A percentile compares a stretch with the other conserved stretches of the same genome.
phyloP scores from a whole-genome alignment of 345 rosid genomes.

The Eucalyptus marginata region DNA sequence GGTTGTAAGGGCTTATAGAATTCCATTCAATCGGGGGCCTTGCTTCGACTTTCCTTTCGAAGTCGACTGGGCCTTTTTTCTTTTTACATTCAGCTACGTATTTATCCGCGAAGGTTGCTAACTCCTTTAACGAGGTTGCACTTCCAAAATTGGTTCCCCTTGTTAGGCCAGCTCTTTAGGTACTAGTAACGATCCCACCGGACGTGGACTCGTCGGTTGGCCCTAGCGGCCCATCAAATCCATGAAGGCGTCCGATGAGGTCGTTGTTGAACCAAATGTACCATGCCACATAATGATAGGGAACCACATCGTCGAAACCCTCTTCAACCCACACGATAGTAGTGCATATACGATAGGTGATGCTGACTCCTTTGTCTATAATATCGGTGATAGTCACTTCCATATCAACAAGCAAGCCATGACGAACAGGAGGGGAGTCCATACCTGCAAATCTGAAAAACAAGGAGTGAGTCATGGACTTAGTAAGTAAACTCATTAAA shows the following conservation, averaged over 20 bases:
- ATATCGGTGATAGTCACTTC: neutral
- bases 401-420: neutral
- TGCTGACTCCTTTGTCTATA: neutral
- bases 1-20: neutral
- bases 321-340: neutral
- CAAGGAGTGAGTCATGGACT: neutral
- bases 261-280: neutral
- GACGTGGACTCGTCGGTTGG: too few species aligned
- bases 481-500: neutral
- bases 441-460: neutral
- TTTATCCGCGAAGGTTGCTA: neutral
- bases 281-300: neutral
- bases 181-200: neutral
- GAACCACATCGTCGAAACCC: neutral
- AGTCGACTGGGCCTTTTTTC: neutral
- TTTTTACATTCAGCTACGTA: neutral
- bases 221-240: neutral
- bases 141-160: neutral
- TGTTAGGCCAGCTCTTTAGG: neutral
- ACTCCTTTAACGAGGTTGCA: neutral
- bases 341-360: neutral
- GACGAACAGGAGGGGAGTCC: neutral
- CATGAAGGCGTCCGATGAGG: neutral
- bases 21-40: neutral
- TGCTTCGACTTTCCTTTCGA: neutral